phyloP scores from a whole-genome alignment of 116 monocot genomes.

The Iris pallida region DNA sequence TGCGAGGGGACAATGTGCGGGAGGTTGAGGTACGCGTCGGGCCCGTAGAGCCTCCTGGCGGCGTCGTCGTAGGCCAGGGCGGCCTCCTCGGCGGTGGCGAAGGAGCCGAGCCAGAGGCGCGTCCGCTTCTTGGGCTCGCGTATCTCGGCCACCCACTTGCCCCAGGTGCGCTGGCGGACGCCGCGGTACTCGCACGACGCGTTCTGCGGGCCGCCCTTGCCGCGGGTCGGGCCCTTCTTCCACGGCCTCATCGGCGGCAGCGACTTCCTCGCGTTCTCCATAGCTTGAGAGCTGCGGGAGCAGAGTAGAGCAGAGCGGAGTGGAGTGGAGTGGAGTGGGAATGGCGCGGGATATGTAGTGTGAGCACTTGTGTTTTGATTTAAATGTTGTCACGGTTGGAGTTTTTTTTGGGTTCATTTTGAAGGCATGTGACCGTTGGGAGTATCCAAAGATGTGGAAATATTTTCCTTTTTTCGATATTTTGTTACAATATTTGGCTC shows the following conservation, averaged over 20 bases:
- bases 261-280: slow-evolving; percentile 18
- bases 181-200: slow-evolving; percentile 90
- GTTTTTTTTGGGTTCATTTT: slow-evolving; percentile 22
- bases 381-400: slow-evolving; percentile 78
- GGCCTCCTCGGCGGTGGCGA: slow-evolving; percentile 90
- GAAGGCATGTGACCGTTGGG: slow-evolving; percentile 80
- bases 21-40: slow-evolving; percentile 91
- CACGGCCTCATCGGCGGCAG: slow-evolving; percentile 40
- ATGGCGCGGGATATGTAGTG: slow-evolving; percentile 57
- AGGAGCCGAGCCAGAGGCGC: slow-evolving; percentile 93
- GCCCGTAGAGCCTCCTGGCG: slow-evolving; percentile 82
- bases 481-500: background rate
- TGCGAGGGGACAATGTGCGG: slow-evolving; percentile 59
- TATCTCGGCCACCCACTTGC: slow-evolving; percentile 98
- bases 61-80: slow-evolving; percentile 93
- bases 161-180: slow-evolving; percentile 94
- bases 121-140: slow-evolving; percentile 85
- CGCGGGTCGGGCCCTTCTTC: slow-evolving; percentile 94
- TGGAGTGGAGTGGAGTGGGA: slow-evolving; percentile 8
- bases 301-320: background rate
- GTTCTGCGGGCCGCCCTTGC: slow-evolving; percentile 92
- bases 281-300: background rate
- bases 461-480: background rate
- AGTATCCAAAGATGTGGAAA: slow-evolving; percentile 9
- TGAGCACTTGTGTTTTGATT: slow-evolving; percentile 16